phyloP scores from a whole-genome alignment of 352 stramenopile species.

The Phytophthora pistaciae region DNA sequence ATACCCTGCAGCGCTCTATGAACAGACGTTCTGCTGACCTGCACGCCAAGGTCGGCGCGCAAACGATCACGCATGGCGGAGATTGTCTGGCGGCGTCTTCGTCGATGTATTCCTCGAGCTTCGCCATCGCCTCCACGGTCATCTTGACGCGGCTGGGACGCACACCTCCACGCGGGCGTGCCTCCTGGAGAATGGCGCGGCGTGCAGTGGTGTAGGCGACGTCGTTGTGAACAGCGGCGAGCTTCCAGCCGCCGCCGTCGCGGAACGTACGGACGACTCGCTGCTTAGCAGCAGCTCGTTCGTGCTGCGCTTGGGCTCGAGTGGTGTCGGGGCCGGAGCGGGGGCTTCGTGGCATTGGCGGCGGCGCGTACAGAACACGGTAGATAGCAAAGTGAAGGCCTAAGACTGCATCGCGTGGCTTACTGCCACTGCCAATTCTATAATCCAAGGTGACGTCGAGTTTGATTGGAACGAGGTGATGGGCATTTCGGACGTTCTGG shows the following conservation, averaged over 20 bases:
- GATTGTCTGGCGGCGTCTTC: constrained; percentile 18
- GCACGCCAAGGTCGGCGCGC: constrained; percentile 8
- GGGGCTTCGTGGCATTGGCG: too few species aligned
- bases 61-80: constrained; percentile 8
- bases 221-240: constrained; percentile 1
- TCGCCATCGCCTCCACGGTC: constrained; percentile 2
- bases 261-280: not conserved
- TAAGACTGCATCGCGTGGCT: too few species aligned
- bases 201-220: constrained; percentile 2
- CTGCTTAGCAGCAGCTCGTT: not conserved
- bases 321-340: too few species aligned
- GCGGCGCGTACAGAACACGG: too few species aligned
- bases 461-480: constrained; percentile 1
- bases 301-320: not conserved
- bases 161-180: not conserved
- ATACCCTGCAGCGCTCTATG: constrained; percentile 29
- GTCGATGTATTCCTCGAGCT: constrained; percentile 8
- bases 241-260: not conserved
- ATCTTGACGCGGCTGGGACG: constrained; percentile 4
- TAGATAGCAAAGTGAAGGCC: too few species aligned
- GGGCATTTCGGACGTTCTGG: not conserved
- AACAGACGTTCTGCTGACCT: constrained; percentile 9
- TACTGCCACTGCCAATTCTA: not conserved
- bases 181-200: not conserved
- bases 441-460: not conserved